Evolutionary conservation across 75 land plant genomes (phyloP).

Genomic region (Cunninghamia lanceolata): DNA sequence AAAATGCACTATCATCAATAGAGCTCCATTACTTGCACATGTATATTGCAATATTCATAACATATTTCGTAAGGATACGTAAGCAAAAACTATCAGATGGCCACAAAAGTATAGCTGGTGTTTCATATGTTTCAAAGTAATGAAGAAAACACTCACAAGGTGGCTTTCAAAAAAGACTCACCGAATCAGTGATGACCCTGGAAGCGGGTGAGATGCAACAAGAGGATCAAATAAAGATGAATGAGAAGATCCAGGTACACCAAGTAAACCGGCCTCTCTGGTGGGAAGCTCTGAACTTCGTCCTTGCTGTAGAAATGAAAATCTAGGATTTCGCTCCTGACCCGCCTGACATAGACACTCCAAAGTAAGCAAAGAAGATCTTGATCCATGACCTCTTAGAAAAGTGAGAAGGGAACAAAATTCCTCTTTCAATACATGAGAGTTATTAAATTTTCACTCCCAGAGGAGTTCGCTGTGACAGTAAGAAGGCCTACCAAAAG

Average conservation of each 20-base stretch:
- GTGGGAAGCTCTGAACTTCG: not conserved
- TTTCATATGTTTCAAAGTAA: not conserved
- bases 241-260: not conserved
- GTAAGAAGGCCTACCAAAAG: not conserved
- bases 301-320: not conserved
- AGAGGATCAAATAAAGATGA: slow-evolving; percentile 10
- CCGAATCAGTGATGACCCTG: slow-evolving; percentile 11
- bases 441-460: not conserved
- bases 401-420: not conserved
- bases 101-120: not conserved
- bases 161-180: not conserved
- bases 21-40: no score
- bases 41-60: not conserved
- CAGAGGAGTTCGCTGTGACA: not conserved
- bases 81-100: not conserved
- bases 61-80: not conserved
- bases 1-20: no score
- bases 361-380: not conserved
- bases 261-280: slow-evolving; percentile 6
- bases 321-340: not conserved
- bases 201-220: not conserved
- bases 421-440: not conserved
- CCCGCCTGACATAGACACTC: slow-evolving; percentile 3
- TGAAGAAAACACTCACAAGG: not conserved
- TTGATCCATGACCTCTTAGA: not conserved